Conservation (phyloP, 208 protist species). For the Leishmania tropica region DNA sequence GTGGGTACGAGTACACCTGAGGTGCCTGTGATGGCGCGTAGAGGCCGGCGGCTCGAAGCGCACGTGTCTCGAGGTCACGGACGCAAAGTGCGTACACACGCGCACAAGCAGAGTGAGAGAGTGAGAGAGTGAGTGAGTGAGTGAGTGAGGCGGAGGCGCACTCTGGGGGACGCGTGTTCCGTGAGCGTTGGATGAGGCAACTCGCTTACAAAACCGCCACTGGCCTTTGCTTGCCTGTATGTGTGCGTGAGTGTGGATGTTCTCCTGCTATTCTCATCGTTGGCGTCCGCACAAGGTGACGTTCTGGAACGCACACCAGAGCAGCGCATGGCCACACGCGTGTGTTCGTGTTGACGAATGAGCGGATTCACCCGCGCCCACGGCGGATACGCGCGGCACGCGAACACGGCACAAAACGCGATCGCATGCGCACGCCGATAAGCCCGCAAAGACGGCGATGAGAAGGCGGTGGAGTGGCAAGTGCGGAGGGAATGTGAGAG, state of each 20-base stretch:
- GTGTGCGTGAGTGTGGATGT: not conserved
- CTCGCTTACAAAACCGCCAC: too few relatives aligned
- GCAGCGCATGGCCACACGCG: not conserved
- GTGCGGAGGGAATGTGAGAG: not conserved
- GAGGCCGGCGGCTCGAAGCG: not conserved
- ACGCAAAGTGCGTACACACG: too few relatives aligned
- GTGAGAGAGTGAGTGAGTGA: too few relatives aligned
- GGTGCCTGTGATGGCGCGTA: not conserved
- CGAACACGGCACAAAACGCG: not conserved
- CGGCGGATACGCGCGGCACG: too few relatives aligned
- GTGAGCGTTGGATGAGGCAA: too few relatives aligned
- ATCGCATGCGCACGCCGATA: not conserved
- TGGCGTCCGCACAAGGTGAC: not conserved
- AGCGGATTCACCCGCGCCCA: too few relatives aligned
- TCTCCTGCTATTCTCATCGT: not conserved
- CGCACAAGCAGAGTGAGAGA: not conserved
- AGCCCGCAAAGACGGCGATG: not conserved
- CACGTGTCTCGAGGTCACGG: not conserved
- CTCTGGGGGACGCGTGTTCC: too few relatives aligned
- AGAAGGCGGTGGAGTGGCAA: not conserved
- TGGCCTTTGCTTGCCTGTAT: not conserved
- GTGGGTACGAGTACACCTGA: too few relatives aligned
- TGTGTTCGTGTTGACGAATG: not conserved
- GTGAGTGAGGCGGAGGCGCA: not conserved
- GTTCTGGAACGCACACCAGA: not conserved